phyloP scores from a whole-genome alignment of 2,329 filamentous ascomycete species.

The Penicillium brevicompactum region DNA sequence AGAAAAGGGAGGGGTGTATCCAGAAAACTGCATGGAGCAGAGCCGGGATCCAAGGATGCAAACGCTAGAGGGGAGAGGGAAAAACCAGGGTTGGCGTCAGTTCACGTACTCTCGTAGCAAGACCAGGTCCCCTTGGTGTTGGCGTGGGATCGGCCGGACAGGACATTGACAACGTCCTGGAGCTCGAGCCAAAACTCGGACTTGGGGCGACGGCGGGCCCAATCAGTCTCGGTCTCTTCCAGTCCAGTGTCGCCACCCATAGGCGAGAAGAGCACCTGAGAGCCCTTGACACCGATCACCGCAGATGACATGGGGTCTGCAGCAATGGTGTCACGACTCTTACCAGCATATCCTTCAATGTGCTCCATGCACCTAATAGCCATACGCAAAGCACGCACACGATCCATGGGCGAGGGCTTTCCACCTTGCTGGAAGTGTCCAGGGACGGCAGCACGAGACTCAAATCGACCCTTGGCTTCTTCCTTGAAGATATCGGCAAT shows the following conservation, averaged over 20 bases:
- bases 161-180: conserved; percentile 78
- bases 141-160: conserved; percentile 68
- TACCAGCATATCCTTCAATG: conserved; percentile 74
- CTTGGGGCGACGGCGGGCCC: conserved; percentile 83
- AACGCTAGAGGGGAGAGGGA: neutral
- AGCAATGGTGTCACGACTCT: conserved; percentile 67
- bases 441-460: conserved; percentile 86
- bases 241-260: conserved; percentile 67
- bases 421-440: conserved; percentile 95
- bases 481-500: conserved; percentile 96
- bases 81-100: conserved; percentile 3
- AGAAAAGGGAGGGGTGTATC: neutral
- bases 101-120: conserved; percentile 34
- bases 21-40: neutral
- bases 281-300: conserved; percentile 91
- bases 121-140: conserved; percentile 29
- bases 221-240: conserved; percentile 86
- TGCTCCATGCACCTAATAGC: conserved; percentile 94
- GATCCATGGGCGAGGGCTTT: conserved; percentile 92
- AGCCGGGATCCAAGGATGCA: neutral
- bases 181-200: conserved; percentile 82
- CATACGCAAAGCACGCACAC: conserved; percentile 85
- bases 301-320: conserved; percentile 71
- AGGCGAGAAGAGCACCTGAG: conserved; percentile 81
- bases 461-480: conserved; percentile 88